Conservation (phyloP, 495 filamentous ascomycete species). For the Durotheca rogersii region DNA sequence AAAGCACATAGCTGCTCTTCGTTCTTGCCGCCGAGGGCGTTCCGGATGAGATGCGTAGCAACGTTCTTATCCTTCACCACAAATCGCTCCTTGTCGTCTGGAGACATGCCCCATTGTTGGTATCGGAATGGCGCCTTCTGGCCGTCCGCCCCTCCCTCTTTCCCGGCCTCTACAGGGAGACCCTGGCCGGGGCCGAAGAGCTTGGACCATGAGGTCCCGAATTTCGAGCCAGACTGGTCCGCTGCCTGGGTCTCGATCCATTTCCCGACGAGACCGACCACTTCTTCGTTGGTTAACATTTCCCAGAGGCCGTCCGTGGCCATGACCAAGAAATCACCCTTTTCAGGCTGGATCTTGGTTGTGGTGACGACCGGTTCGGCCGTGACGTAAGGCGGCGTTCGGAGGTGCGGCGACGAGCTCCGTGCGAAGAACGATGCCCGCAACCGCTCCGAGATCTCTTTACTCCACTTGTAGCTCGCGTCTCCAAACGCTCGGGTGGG, state of each 20-base stretch:
- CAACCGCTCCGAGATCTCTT: constrained; percentile 76
- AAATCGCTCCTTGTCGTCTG: constrained; percentile 70
- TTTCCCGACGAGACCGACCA: constrained; percentile 91
- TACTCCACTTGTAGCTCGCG: constrained; percentile 92
- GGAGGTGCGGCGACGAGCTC: constrained; percentile 66
- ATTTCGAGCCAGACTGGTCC: constrained; percentile 39
- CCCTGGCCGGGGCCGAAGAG: constrained; percentile 54
- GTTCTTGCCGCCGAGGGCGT: constrained; percentile 92
- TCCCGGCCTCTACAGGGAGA: constrained; percentile 58
- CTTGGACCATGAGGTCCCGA: constrained; percentile 54
- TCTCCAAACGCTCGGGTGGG: constrained; percentile 94
- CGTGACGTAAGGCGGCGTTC: constrained; percentile 96
- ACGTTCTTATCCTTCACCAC: constrained; percentile 95
- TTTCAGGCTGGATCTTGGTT: constrained; percentile 86
- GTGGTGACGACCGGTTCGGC: constrained; percentile 94
- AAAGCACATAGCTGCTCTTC: constrained; percentile 92
- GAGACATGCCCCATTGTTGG: constrained; percentile 77
- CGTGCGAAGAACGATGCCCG: constrained; percentile 83
- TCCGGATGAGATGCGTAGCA: constrained; percentile 92
- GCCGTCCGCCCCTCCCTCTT: constrained; percentile 42
- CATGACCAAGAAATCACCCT: constrained; percentile 94
- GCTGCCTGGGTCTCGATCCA: constrained; percentile 82
- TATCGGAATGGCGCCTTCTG: constrained; percentile 78
- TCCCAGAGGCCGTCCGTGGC: constrained; percentile 98
- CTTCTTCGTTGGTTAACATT: constrained; percentile 98